A percentile compares a stretch with the other conserved stretches of the same genome.
Evolutionary conservation across 2,329 filamentous ascomycete genomes (phyloP).

Genomic region (Verticillium klebahnii): DNA sequence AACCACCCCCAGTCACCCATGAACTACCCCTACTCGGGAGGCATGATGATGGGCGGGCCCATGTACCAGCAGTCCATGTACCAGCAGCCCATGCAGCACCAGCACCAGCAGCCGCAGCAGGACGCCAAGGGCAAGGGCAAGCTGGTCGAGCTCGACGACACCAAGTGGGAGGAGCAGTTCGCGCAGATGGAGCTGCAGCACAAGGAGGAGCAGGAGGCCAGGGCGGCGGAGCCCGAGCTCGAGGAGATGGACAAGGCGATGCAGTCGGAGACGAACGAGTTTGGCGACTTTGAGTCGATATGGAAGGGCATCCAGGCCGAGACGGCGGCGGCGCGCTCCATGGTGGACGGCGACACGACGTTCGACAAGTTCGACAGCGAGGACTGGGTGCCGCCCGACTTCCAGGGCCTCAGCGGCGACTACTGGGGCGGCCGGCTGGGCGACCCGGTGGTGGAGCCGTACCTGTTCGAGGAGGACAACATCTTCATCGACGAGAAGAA

Average conservation of each 20-base stretch:
- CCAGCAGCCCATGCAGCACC: conserved; percentile 49
- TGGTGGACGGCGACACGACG: conserved; percentile 61
- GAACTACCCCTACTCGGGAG: neutral
- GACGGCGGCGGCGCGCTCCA: conserved; percentile 63
- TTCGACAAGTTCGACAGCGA: conserved; percentile 70
- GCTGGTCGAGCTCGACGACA: conserved; percentile 88
- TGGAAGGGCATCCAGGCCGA: conserved; percentile 80
- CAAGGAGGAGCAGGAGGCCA: conserved; percentile 44
- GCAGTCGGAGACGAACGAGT: conserved; percentile 68
- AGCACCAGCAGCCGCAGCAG: conserved; percentile 42
- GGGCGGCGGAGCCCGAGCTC: conserved; percentile 74
- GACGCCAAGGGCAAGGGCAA: conserved; percentile 79
- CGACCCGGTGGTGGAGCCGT: conserved; percentile 80
- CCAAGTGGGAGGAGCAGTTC: conserved; percentile 96
- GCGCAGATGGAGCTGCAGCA: conserved; percentile 74
- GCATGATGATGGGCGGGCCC: conserved; percentile 41
- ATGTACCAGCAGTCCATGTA: conserved; percentile 54
- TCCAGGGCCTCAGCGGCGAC: conserved; percentile 60
- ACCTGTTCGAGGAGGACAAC: conserved; percentile 94
- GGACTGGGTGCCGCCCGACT: conserved; percentile 63
- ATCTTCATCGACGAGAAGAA: conserved; percentile 76
- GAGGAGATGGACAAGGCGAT: conserved; percentile 73
- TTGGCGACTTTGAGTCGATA: conserved; percentile 85
- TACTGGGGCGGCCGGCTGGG: conserved; percentile 55
- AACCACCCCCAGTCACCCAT: conserved; percentile 19